Conservation (phyloP, 2,329 filamentous ascomycete genomes). For the Cladophialophora immunda region DNA sequence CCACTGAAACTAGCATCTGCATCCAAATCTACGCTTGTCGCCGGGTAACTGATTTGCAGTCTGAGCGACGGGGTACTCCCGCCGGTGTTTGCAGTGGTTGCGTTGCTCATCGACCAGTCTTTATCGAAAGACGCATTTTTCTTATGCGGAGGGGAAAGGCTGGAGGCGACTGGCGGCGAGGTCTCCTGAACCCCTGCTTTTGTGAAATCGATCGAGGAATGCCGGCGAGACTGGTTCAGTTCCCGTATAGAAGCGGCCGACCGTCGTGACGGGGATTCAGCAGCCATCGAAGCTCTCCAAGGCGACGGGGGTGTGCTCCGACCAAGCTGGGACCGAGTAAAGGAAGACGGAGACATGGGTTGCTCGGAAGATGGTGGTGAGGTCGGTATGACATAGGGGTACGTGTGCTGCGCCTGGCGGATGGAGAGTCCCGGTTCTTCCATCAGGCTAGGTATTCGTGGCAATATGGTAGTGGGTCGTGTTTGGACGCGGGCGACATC, state of each 20-base stretch:
- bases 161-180: slow-evolving; percentile 1
- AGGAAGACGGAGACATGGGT: slow-evolving; percentile 41
- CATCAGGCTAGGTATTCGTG: slow-evolving; percentile 54
- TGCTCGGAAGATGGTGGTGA: slow-evolving; percentile 23
- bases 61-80: slow-evolving; percentile 39
- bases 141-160: slow-evolving; percentile 53
- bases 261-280: slow-evolving; percentile 62
- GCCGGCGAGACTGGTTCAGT: slow-evolving; percentile 82
- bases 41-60: slow-evolving; percentile 41
- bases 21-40: slow-evolving; percentile 31
- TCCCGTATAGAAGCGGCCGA: slow-evolving; percentile 85
- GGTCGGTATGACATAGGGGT: slow-evolving; percentile 24
- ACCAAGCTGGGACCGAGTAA: slow-evolving; percentile 38
- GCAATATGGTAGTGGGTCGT: slow-evolving; percentile 52
- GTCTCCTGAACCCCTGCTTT: slow-evolving; percentile 42
- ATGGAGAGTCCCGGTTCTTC: slow-evolving; percentile 45
- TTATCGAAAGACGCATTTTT: slow-evolving; percentile 68
- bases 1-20: slow-evolving; percentile 45
- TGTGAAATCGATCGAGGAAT: slow-evolving; percentile 84
- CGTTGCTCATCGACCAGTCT: slow-evolving; percentile 63
- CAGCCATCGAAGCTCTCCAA: slow-evolving; percentile 52
- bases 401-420: slow-evolving; percentile 33
- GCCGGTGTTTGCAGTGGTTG: slow-evolving; percentile 45
- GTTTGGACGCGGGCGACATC: slow-evolving; percentile 54
- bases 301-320: slow-evolving; percentile 55